Evolutionary conservation across 78 protist species (phyloP).

Genomic region (Guillardia theta): DNA sequence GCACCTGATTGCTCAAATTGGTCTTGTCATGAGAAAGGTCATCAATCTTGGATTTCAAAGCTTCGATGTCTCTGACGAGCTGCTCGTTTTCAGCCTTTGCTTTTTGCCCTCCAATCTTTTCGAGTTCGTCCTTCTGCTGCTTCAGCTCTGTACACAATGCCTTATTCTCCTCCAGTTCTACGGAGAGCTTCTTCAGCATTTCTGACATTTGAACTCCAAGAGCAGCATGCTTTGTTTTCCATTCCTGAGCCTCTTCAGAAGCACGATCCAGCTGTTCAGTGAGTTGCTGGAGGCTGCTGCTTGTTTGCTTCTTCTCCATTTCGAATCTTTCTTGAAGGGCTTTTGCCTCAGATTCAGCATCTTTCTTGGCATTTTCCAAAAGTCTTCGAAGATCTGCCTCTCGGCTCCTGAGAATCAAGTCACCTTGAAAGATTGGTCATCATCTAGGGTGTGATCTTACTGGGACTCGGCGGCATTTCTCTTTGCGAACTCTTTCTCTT

Average conservation of each 20-base stretch:
- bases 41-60: neutral
- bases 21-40: neutral
- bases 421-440: neutral
- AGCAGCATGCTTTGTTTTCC: neutral
- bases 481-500: neutral
- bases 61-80: neutral
- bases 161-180: neutral
- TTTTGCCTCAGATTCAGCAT: neutral
- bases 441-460: neutral
- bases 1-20: neutral
- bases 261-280: no score
- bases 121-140: neutral
- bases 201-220: neutral
- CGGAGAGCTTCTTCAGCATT: neutral
- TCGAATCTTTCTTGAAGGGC: neutral
- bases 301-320: neutral
- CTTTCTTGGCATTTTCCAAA: neutral
- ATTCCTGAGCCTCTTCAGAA: neutral
- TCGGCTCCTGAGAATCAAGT: neutral
- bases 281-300: neutral
- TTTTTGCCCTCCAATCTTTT: neutral
- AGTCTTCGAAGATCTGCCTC: neutral
- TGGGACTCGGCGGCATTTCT: neutral
- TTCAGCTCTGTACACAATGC: neutral
- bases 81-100: conserved; percentile 1